Percentiles rank a stretch among this genome's conserved stretches.
Evolutionary conservation across 352 stramenopile genomes (phyloP).

Genomic region (Discostella stelligera): DNA sequence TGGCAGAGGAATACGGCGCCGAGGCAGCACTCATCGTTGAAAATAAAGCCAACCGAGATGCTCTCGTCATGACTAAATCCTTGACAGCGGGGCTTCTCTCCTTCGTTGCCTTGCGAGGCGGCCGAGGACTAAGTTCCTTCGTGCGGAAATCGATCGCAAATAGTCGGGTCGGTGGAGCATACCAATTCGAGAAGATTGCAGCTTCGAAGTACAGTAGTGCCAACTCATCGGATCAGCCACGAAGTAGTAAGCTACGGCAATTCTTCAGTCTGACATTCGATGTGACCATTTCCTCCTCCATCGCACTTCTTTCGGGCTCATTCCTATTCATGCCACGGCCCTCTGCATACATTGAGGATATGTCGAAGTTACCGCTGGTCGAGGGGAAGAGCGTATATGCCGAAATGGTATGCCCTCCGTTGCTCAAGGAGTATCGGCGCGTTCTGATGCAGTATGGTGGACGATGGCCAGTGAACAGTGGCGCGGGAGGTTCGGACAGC

Average conservation of each 20-base stretch:
- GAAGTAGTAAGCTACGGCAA: neutral
- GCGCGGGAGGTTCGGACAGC: neutral
- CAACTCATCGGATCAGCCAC: neutral
- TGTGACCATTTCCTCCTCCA: constrained; percentile 22
- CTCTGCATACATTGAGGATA: constrained; percentile 46
- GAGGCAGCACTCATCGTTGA: constrained; percentile 41
- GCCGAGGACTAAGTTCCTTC: constrained; percentile 11
- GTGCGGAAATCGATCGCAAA: neutral
- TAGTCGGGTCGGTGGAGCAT: neutral
- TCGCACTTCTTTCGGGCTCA: constrained; percentile 36
- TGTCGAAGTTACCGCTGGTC: constrained; percentile 46
- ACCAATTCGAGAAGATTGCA: neutral
- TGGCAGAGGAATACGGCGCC: constrained; percentile 33
- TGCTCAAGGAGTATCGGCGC: constrained; percentile 45
- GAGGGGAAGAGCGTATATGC: constrained; percentile 49
- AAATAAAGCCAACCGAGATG: constrained; percentile 44
- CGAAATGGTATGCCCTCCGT: constrained; percentile 50
- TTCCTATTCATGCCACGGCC: constrained; percentile 50
- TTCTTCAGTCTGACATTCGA: constrained; percentile 31
- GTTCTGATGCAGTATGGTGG: constrained; percentile 38
- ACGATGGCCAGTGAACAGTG: constrained; percentile 34
- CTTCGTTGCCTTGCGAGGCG: constrained; percentile 23
- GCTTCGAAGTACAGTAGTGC: neutral
- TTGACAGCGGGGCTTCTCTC: constrained; percentile 21
- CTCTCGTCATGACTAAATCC: constrained; percentile 29